phyloP scores from a whole-genome alignment of 1,139 yeast genomes.

The Scheffersomyces segobiensis region DNA sequence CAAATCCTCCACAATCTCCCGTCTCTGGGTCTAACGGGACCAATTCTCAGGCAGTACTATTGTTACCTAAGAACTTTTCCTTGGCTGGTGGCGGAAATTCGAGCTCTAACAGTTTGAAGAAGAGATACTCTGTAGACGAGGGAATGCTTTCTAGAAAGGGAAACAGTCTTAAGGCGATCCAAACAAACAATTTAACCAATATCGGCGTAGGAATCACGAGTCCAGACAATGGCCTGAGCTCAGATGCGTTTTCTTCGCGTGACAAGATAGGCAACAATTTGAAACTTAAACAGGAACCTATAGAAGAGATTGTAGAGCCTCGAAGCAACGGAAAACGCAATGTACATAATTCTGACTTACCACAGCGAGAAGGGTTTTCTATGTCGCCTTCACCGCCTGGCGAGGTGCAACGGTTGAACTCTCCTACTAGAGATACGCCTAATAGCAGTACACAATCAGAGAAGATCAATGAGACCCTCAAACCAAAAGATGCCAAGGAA shows the following conservation, averaged over 20 bases:
- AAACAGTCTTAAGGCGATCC: slow-evolving; percentile 1
- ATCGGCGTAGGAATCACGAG: slow-evolving; percentile 17
- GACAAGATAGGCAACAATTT: not conserved
- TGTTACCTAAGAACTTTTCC: slow-evolving; percentile 48
- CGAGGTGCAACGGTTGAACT: slow-evolving; percentile 5
- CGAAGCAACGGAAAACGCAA: not conserved
- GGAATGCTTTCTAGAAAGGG: slow-evolving; percentile 17
- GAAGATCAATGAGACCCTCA: not conserved
- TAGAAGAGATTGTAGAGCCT: not conserved
- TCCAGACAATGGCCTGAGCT: slow-evolving; percentile 1
- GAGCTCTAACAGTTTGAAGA: slow-evolving; percentile 10
- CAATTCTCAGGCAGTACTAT: slow-evolving; percentile 39
- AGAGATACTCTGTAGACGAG: slow-evolving; percentile 34
- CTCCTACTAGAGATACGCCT: slow-evolving; percentile 9
- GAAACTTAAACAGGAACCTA: not conserved
- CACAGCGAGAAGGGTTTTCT: slow-evolving; percentile 1
- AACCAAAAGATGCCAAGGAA: not conserved
- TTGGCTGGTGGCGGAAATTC: slow-evolving; percentile 21
- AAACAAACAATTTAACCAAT: slow-evolving; percentile 20
- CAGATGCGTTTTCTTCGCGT: not conserved
- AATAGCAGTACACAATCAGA: not conserved
- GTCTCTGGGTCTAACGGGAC: slow-evolving; percentile 3
- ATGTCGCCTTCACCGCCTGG: slow-evolving; percentile 10
- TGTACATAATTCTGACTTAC: not conserved
- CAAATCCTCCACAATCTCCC: slow-evolving; percentile 37